A percentile compares a stretch with the other conserved stretches of the same genome.
phyloP scores from a whole-genome alignment of 176 grass and related monocot species.

The Carex pumila region DNA sequence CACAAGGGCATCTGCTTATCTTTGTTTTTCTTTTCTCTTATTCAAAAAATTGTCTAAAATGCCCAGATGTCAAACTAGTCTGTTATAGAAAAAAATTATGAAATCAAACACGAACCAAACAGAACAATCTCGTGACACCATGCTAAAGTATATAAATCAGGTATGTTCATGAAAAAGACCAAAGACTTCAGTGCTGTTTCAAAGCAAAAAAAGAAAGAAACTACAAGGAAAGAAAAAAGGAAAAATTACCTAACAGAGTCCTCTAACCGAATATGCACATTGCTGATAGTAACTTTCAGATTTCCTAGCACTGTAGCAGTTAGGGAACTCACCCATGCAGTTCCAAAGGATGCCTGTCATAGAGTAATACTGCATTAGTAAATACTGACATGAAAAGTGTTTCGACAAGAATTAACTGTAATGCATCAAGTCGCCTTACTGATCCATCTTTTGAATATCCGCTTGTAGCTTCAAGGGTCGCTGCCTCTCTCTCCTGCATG shows the following conservation, averaged over 20 bases:
- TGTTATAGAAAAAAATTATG: not conserved
- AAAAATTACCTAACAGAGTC: slow-evolving; percentile 70
- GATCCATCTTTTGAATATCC: slow-evolving; percentile 67
- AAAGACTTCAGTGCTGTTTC: not conserved
- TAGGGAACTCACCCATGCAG: slow-evolving; percentile 83
- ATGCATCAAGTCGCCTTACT: slow-evolving; percentile 44
- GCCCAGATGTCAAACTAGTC: not conserved
- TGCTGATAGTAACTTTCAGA: slow-evolving; percentile 96
- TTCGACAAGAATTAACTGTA: not conserved
- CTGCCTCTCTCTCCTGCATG: slow-evolving; percentile 64
- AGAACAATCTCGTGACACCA: not conserved
- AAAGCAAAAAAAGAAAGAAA: slow-evolving; percentile 20
- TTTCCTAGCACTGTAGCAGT: slow-evolving; percentile 93
- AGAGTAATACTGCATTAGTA: slow-evolving; percentile 20
- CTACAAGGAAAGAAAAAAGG: slow-evolving; percentile 3
- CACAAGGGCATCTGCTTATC: not conserved
- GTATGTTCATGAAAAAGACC: not conserved
- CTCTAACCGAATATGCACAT: slow-evolving; percentile 98
- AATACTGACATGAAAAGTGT: slow-evolving; percentile 18
- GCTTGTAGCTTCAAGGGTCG: slow-evolving; percentile 79
- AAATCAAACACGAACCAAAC: not conserved
- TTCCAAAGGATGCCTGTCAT: slow-evolving; percentile 56
- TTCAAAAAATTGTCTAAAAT: not conserved
- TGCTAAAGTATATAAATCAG: not conserved
- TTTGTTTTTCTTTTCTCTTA: not conserved